Evolutionary conservation across 164 flowering plant genomes (phyloP).

Genomic region (Dillenia turbinata): DNA sequence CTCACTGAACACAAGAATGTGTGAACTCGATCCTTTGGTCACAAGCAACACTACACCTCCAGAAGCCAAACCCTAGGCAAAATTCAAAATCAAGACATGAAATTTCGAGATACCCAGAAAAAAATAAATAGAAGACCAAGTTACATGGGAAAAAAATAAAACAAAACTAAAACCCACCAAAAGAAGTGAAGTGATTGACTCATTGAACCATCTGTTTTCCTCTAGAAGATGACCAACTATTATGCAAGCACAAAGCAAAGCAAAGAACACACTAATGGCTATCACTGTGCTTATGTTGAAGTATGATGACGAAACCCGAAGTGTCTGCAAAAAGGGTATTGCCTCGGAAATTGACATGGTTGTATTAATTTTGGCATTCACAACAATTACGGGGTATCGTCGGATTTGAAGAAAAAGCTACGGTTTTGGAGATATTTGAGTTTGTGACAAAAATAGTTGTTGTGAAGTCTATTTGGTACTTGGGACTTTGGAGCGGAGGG

Average conservation of each 20-base stretch:
- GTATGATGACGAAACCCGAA: constrained; percentile 12
- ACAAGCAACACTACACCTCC: constrained; percentile 51
- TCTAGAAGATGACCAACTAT: constrained; percentile 56
- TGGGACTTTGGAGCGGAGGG: no score
- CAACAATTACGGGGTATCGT: background rate
- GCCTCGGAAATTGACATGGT: constrained; percentile 15
- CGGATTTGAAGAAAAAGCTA: background rate
- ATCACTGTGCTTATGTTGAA: constrained; percentile 27
- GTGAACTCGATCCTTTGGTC: constrained; percentile 36
- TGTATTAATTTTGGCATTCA: constrained; percentile 19
- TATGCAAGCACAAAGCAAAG: constrained; percentile 51
- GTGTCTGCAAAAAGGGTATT: background rate
- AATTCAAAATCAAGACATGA: background rate
- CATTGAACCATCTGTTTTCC: constrained; percentile 60
- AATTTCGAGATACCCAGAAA: background rate
- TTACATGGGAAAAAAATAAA: background rate
- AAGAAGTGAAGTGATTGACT: constrained; percentile 53
- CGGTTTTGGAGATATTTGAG: background rate
- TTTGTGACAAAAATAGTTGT: background rate
- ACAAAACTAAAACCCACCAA: constrained; percentile 26
- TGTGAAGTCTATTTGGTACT: background rate
- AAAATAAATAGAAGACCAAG: background rate
- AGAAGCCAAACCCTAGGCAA: constrained; percentile 45
- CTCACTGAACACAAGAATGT: constrained; percentile 39
- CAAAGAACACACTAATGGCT: constrained; percentile 36